Percentiles rank a stretch among this genome's conserved stretches.
Evolutionary conservation across 345 rosid species (phyloP).

Genomic region (Geranium brycei): DNA sequence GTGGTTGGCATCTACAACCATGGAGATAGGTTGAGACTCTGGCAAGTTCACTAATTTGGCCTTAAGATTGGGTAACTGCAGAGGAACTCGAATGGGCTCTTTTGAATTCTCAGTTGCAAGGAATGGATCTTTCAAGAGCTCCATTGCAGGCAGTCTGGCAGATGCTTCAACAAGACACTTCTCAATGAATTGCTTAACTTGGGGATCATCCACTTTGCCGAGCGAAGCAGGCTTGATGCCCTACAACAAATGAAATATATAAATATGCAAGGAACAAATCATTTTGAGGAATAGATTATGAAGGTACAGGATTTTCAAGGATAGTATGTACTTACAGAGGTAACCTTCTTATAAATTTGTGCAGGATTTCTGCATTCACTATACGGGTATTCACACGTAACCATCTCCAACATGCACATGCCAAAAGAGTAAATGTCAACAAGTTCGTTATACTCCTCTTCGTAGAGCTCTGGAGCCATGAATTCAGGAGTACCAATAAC

Average conservation of each 20-base stretch:
- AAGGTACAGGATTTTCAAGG: background rate
- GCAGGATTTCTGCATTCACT: slow-evolving; percentile 61
- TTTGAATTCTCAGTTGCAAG: slow-evolving; percentile 33
- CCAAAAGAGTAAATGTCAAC: slow-evolving; percentile 70
- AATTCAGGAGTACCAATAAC: slow-evolving; percentile 79
- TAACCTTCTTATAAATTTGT: slow-evolving; percentile 62
- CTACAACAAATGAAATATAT: slow-evolving; percentile 23
- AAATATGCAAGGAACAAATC: background rate
- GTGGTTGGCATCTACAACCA: slow-evolving; percentile 50
- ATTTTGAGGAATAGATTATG: background rate
- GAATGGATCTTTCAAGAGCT: slow-evolving; percentile 61
- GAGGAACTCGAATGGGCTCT: slow-evolving; percentile 18
- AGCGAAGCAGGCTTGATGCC: slow-evolving; percentile 67
- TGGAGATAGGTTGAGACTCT: slow-evolving; percentile 19
- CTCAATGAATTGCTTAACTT: slow-evolving; percentile 56
- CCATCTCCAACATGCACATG: slow-evolving; percentile 66
- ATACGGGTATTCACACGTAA: slow-evolving; percentile 59
- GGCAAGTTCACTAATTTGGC: slow-evolving; percentile 19
- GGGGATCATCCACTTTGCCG: slow-evolving; percentile 44
- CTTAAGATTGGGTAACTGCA: slow-evolving; percentile 17
- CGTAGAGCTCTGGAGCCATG: slow-evolving; percentile 81
- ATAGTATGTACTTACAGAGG: slow-evolving; percentile 34
- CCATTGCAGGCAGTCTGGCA: slow-evolving; percentile 44
- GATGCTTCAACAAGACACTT: slow-evolving; percentile 67
- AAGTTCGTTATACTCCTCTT: slow-evolving; percentile 66